Percentiles rank a stretch among this genome's conserved stretches.
Evolutionary conservation across 2,329 filamentous ascomycete species (phyloP).

Genomic region (Aureobasidium vineae): DNA sequence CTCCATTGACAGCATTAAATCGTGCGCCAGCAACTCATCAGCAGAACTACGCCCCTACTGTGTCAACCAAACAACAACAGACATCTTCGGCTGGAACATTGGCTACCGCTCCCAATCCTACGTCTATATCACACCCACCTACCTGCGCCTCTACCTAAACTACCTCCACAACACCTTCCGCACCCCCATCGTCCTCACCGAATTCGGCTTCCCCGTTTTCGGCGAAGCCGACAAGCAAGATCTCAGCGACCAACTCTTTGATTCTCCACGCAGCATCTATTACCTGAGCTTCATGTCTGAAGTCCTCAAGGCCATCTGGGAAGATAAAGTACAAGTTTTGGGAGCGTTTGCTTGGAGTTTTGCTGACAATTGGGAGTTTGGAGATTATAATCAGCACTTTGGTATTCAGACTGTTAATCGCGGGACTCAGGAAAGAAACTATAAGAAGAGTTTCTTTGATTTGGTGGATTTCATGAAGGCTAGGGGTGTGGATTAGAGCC

Average conservation of each 20-base stretch:
- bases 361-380: constrained; percentile 48
- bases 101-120: constrained; percentile 55
- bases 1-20: constrained; percentile 31
- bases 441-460: constrained; percentile 42
- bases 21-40: constrained; percentile 38
- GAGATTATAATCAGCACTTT: constrained; percentile 51
- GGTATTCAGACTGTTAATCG: constrained; percentile 52
- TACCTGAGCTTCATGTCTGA: constrained; percentile 50
- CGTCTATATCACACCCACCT: constrained; percentile 59
- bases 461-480: constrained; percentile 34
- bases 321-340: constrained; percentile 38
- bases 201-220: constrained; percentile 45
- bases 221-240: constrained; percentile 45
- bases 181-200: constrained; percentile 41
- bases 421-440: constrained; percentile 40
- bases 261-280: constrained; percentile 55
- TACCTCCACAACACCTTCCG: constrained; percentile 62
- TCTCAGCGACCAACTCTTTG: constrained; percentile 54
- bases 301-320: constrained; percentile 35
- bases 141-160: constrained; percentile 56
- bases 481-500: background rate
- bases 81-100: constrained; percentile 37
- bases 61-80: constrained; percentile 36
- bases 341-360: constrained; percentile 39
- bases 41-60: constrained; percentile 36